These are phyloP conservation scores for Botryosphaeria agaves DNA, from an alignment of 2,329 filamentous ascomycete genomes.

Conservation along the genomic window DNA sequence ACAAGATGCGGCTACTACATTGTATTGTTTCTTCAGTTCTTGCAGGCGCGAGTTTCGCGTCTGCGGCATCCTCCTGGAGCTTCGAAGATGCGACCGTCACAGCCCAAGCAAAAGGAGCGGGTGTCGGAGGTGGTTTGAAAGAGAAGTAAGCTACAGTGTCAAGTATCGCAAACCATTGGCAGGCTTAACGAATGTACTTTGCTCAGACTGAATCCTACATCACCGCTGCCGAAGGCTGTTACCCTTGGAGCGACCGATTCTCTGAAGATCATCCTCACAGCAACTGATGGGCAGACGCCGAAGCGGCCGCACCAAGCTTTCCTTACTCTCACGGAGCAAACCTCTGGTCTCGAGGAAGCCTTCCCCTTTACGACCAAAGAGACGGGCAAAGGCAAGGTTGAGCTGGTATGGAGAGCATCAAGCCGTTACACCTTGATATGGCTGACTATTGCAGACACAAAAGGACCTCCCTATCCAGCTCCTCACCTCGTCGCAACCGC, in stretches of 20 bases:
- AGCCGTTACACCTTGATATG: background rate
- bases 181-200: slow-evolving; percentile 5
- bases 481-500: slow-evolving; percentile 45
- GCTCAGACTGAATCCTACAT: slow-evolving; percentile 26
- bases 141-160: background rate
- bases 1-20: too few species aligned
- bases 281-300: slow-evolving; percentile 58
- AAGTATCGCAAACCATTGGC: background rate
- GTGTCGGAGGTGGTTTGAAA: slow-evolving; percentile 23
- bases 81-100: slow-evolving; percentile 58
- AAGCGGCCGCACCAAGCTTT: slow-evolving; percentile 92
- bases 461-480: slow-evolving; percentile 82
- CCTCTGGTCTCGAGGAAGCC: slow-evolving; percentile 67
- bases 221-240: slow-evolving; percentile 45
- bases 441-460: slow-evolving; percentile 44
- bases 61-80: slow-evolving; percentile 44
- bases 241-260: slow-evolving; percentile 50
- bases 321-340: slow-evolving; percentile 59
- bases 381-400: slow-evolving; percentile 68
- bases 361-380: slow-evolving; percentile 76
- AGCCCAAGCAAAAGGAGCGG: slow-evolving; percentile 42
- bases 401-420: slow-evolving; percentile 48
- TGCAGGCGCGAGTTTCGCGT: slow-evolving; percentile 20
- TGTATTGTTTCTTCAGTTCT: slow-evolving; percentile 25
- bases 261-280: slow-evolving; percentile 67